Base-by-base conservation (phyloP, 169 alveolate genomes). In the Cryptosporidium muris region DNA sequence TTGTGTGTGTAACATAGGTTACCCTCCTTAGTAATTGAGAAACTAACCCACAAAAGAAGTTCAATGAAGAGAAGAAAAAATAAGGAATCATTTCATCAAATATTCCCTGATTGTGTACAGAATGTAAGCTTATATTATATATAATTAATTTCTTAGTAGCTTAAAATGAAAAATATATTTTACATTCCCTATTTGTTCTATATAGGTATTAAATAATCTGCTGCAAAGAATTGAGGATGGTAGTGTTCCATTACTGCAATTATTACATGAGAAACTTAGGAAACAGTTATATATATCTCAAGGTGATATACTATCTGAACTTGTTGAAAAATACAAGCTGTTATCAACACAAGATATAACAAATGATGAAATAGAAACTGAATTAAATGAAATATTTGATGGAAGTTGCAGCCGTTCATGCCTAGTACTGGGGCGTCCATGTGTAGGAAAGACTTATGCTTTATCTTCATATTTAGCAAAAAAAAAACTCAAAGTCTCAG, bases 361-460 rank as follows among this genome's bases (percentile, higher is more conserved):
- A 25, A 25, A 25, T 38, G 40, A 1, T 40, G 43, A 74, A 42
- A 8, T 74, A 0, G 85, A 62, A 4, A 58, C 14, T 16, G 8
- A 34, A 37, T 74, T 74, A 49, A 68, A 74, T 74, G 64, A 58
- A 51, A 74, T 74, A 34, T 34, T 74, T 2, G 34, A 54, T 9
- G 62, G 60, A 1, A 74, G 49, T 45, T 45, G 60, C 5, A 74
- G 85, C 37, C 63, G 85, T 12, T 74, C 85, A 42, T 74, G 85
- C 51, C 54, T 74, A 34, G n/a, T 74, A 34, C 40, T 74, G 1
- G 85, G 85, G 11, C 54, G 60, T 3, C 67, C 85, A 42, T 74
- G 85, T 43, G 11, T 63, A 14, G 85, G 85, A 3, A 74, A 74
- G 60, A 74, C 85, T 2, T 42, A 62, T 36, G 16, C 51, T 12